Evolutionary conservation across 768 basidiomycete species (phyloP), one percentile per base, ranked within the genome.

Genomic region (Inosperma sp.): DNA sequence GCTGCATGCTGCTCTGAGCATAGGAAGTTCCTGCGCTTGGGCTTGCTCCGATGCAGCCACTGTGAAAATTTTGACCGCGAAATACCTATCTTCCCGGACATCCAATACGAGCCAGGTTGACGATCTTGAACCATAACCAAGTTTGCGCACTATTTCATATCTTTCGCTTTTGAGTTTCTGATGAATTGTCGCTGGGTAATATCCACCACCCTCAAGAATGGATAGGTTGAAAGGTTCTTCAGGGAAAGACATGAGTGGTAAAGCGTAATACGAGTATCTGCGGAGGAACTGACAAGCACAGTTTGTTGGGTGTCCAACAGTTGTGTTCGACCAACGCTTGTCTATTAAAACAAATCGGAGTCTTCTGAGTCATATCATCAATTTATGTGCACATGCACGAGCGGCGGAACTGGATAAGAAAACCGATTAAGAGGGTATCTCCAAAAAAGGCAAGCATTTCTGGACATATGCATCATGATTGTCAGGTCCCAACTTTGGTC

Each of bases 191-290:
- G 58, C 58, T 2, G 56, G 53, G 40, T 26, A 59, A 31, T 59
- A 55, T 1, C 58, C 58, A 12, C 56, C 56, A 30, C 56, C 58
- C 16, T 49, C 36, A 21, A 30, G 5, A 16, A 43, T 39, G 12
- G 56, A 31, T 5, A 56, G 48, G 27, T 59, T 37, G 41, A 59
- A 49, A 40, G 58, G 50, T 56, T 59, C 58, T 45, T 59, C 56
- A 17, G 58, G 55, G 36, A 56, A 59, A 19, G 52, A 54, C 49
- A 56, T 56, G n/a, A n/a, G n/a, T n/a, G n/a, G n/a, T n/a, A n/a
- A n/a, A n/a, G n/a, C n/a, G n/a, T n/a, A n/a, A n/a, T n/a, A n/a
- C n/a, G n/a, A n/a, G n/a, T n/a, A n/a, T n/a, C n/a, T n/a, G n/a
- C n/a, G n/a, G n/a, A n/a, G n/a, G n/a, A n/a, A n/a, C n/a, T n/a